phyloP scores from a whole-genome alignment of 176 grass and related monocot species.

The Musa itinerans region DNA sequence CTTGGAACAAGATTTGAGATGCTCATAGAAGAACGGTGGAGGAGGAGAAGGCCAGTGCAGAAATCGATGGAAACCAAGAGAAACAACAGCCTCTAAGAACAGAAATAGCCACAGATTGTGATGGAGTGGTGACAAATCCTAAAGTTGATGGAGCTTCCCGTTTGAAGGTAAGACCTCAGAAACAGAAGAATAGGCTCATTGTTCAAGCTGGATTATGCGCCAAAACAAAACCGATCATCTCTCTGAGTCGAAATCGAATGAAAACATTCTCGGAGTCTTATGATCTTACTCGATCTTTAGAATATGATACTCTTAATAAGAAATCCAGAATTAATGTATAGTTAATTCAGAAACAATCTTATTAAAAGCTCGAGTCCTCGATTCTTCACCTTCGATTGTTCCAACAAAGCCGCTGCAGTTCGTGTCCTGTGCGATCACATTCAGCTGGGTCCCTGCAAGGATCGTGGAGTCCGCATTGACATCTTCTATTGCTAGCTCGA shows the following conservation, averaged over 20 bases:
- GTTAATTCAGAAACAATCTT: not conserved
- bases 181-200: not conserved
- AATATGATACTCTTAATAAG: not conserved
- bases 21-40: no score
- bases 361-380: not conserved
- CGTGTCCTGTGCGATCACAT: conserved; percentile 54
- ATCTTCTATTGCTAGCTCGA: conserved; percentile 62
- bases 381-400: conserved; percentile 43
- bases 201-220: not conserved
- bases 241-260: no score
- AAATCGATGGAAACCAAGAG: no score
- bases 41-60: no score
- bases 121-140: not conserved
- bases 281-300: no score
- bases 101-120: not conserved
- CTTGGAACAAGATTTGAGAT: no score
- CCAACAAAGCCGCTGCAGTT: conserved; percentile 82
- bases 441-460: conserved; percentile 47
- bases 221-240: no score
- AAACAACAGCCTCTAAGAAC: not conserved
- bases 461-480: conserved; percentile 56
- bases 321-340: not conserved
- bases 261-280: no score
- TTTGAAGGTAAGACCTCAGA: not conserved
- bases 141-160: not conserved